phyloP scores from a whole-genome alignment of 495 filamentous ascomycete genomes.

The Evernia prunastri region DNA sequence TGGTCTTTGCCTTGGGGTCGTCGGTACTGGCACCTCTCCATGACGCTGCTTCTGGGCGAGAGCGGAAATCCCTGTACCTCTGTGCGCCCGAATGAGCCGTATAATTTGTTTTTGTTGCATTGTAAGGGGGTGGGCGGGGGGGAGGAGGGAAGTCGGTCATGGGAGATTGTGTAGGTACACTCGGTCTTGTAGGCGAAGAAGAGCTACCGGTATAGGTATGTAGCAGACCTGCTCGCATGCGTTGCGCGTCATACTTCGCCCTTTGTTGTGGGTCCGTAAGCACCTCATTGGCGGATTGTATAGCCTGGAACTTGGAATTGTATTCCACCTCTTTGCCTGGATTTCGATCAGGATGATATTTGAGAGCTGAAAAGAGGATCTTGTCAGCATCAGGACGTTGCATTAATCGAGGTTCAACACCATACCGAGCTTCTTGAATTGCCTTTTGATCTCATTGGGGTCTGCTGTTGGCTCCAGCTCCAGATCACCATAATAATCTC shows the following conservation, averaged over 20 bases:
- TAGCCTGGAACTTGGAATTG: constrained; percentile 73
- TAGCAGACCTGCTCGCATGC: constrained; percentile 38
- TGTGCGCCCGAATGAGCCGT: constrained; percentile 45
- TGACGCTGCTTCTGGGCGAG: constrained; percentile 8
- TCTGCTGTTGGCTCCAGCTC: constrained; percentile 16
- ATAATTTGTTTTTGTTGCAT: constrained; percentile 29
- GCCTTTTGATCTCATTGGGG: constrained; percentile 57
- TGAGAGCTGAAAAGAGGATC: constrained; percentile 52
- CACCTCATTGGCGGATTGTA: constrained; percentile 81
- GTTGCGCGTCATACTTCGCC: constrained; percentile 70
- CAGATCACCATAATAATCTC: constrained; percentile 13
- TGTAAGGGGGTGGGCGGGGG: constrained; percentile 31
- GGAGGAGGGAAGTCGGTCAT: constrained; percentile 27
- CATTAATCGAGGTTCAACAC: not conserved
- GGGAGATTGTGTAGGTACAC: constrained; percentile 25
- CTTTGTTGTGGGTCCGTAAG: constrained; percentile 60
- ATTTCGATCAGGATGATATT: constrained; percentile 86
- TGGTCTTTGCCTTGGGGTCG: constrained; percentile 48
- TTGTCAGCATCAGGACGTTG: constrained; percentile 3
- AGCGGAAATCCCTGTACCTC: constrained; percentile 40
- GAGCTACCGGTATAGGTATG: constrained; percentile 19
- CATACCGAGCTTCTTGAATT: constrained; percentile 77
- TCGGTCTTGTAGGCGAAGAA: constrained; percentile 22
- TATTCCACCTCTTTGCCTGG: constrained; percentile 72
- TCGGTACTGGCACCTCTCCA: constrained; percentile 36